phyloP scores from a whole-genome alignment of 306 rosid species.

The Prunus mongolica region DNA sequence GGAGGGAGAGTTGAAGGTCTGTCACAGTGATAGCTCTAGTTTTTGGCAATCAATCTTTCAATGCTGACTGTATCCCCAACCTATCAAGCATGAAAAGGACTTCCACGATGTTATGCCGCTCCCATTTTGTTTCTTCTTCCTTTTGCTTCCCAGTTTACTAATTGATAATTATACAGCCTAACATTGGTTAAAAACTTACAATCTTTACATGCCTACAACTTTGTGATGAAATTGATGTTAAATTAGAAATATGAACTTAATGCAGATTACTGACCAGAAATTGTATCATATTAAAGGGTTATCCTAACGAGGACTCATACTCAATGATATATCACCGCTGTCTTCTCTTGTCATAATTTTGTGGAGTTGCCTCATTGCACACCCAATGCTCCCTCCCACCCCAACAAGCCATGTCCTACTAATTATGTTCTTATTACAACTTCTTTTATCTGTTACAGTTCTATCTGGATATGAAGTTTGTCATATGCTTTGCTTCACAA shows the following conservation, averaged over 20 bases:
- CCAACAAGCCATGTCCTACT: background rate
- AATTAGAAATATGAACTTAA: background rate
- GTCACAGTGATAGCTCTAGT: background rate
- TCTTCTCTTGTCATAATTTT: background rate
- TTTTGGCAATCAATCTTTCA: background rate
- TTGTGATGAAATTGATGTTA: background rate
- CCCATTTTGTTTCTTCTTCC: background rate
- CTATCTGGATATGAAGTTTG: slow-evolving; percentile 99
- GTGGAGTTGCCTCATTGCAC: background rate
- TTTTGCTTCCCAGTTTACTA: background rate
- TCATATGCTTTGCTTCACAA: slow-evolving; percentile 83
- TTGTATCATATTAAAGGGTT: background rate
- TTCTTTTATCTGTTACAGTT: slow-evolving; percentile 58
- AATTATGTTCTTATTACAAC: background rate
- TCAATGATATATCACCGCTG: background rate
- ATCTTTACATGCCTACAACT: background rate
- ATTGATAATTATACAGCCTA: background rate
- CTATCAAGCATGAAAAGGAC: background rate
- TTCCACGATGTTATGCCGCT: background rate
- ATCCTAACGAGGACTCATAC: background rate
- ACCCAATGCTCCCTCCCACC: background rate
- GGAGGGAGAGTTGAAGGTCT: background rate
- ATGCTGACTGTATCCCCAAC: background rate
- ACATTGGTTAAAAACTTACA: background rate
- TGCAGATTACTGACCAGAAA: background rate